phyloP scores from a whole-genome alignment of 1,284 basidiomycete genomes.

The Ceratorhiza oryzae-sativae region DNA sequence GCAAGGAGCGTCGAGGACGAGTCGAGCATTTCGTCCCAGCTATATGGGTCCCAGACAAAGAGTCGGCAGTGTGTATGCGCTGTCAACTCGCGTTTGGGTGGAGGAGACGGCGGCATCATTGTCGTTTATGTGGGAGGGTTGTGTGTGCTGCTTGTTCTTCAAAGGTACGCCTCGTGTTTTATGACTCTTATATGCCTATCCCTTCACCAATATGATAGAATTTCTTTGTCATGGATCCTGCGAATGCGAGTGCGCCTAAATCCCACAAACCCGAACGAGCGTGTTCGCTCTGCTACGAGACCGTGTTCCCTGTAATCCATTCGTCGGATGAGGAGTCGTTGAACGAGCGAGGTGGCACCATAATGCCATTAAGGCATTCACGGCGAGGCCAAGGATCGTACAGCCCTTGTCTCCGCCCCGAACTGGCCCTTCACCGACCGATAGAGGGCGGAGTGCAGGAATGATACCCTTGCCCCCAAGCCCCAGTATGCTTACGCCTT shows the following conservation, averaged over 20 bases:
- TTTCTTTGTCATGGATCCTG: conserved; percentile 73
- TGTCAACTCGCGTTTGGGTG: conserved; percentile 81
- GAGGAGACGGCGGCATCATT: conserved; percentile 86
- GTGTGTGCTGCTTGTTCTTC: conserved; percentile 86
- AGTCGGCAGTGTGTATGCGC: conserved; percentile 81
- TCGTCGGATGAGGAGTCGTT: conserved; percentile 20
- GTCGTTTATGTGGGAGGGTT: conserved; percentile 86
- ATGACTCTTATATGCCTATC: neutral
- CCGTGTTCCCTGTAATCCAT: conserved; percentile 74
- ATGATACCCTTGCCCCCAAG: neutral
- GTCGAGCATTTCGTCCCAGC: conserved; percentile 91
- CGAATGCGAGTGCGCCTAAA: conserved; percentile 52
- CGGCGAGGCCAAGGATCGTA: conserved; percentile 2
- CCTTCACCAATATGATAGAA: conserved; percentile 57
- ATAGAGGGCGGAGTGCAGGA: neutral
- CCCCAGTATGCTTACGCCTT: neutral
- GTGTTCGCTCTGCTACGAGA: conserved; percentile 85
- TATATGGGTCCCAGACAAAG: conserved; percentile 90
- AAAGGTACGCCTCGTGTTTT: conserved; percentile 52
- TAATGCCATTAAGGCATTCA: conserved; percentile 13
- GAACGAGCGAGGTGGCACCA: conserved; percentile 18
- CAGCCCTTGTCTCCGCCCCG: conserved; percentile 8
- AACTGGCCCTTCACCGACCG: neutral
- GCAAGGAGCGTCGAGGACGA: conserved; percentile 53
- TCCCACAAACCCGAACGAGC: conserved; percentile 73